Conservation (phyloP, 23 red algal species). For the Gracilaria vermiculophylla region DNA sequence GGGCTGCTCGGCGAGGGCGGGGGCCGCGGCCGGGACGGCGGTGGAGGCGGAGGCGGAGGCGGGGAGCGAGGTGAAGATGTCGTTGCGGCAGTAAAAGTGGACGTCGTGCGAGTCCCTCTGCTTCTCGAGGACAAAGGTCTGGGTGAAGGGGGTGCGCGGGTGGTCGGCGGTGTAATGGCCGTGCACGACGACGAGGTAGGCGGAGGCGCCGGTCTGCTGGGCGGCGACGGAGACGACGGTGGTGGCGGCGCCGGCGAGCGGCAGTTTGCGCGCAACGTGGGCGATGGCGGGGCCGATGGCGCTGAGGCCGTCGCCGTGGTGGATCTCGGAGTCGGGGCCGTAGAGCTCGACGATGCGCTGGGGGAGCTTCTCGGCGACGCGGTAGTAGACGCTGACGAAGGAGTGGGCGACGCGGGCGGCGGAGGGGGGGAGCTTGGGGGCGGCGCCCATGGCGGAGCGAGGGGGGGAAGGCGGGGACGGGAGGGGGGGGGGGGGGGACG, state of each 20-base stretch:
- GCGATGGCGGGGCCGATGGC: constrained; percentile 32
- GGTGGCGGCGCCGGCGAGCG: constrained; percentile 6
- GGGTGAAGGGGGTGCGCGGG: neutral
- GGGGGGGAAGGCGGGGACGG: neutral
- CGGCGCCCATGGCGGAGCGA: constrained; percentile 8
- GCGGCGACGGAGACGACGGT: constrained; percentile 8
- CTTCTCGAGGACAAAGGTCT: constrained; percentile 65
- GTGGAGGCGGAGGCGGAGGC: neutral
- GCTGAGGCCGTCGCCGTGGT: constrained; percentile 26
- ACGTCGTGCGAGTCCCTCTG: constrained; percentile 23
- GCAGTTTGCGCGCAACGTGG: constrained; percentile 6
- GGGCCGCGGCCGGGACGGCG: neutral
- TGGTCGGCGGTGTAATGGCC: neutral
- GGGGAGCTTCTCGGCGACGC: constrained; percentile 32
- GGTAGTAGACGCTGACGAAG: constrained; percentile 51
- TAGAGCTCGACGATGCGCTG: constrained; percentile 46
- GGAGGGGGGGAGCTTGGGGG: constrained; percentile 16
- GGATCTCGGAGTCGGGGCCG: constrained; percentile 43
- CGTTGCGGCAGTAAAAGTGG: constrained; percentile 65
- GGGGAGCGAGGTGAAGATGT: constrained; percentile 38
- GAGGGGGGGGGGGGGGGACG: constrained; percentile 5
- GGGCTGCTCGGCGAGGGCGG: too few species aligned
- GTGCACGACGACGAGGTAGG: constrained; percentile 46
- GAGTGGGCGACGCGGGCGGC: constrained; percentile 26
- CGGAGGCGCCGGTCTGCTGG: constrained; percentile 8